Percentiles rank a stretch among this genome's conserved stretches.
phyloP scores from a whole-genome alignment of 2,329 filamentous ascomycete genomes.

The Orbilia oligospora region DNA sequence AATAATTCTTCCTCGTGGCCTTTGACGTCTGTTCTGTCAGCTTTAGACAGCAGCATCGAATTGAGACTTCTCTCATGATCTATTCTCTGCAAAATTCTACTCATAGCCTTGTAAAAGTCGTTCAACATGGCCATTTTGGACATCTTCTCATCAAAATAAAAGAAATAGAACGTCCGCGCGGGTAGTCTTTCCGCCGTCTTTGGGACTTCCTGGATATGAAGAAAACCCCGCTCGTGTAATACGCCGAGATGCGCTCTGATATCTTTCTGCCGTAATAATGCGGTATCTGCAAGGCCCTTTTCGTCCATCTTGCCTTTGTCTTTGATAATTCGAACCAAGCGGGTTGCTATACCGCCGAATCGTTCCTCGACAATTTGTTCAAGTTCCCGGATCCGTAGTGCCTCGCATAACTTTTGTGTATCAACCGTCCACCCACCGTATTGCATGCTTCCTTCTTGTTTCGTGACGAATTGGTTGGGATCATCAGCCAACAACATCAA shows the following conservation, averaged over 20 bases:
- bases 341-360: constrained; percentile 82
- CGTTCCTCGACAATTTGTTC: constrained; percentile 84
- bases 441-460: constrained; percentile 74
- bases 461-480: constrained; percentile 76
- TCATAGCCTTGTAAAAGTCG: constrained; percentile 90
- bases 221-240: constrained; percentile 87
- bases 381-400: constrained; percentile 81
- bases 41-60: constrained; percentile 81
- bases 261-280: constrained; percentile 86
- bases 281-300: constrained; percentile 82
- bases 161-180: constrained; percentile 80
- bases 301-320: constrained; percentile 95
- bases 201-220: constrained; percentile 94
- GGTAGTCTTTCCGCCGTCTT: constrained; percentile 86
- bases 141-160: constrained; percentile 56
- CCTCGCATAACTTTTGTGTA: constrained; percentile 78
- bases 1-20: constrained; percentile 87
- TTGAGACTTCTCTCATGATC: constrained; percentile 81
- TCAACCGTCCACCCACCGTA: constrained; percentile 86
- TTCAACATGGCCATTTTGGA: constrained; percentile 73
- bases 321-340: constrained; percentile 86
- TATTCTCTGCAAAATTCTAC: constrained; percentile 84
- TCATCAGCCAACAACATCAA: constrained; percentile 74
- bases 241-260: constrained; percentile 86
- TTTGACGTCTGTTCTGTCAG: constrained; percentile 86